These are phyloP conservation scores for Paxillus rubicundulus DNA, from an alignment of 768 basidiomycete species.

Conservation along the genomic window DNA sequence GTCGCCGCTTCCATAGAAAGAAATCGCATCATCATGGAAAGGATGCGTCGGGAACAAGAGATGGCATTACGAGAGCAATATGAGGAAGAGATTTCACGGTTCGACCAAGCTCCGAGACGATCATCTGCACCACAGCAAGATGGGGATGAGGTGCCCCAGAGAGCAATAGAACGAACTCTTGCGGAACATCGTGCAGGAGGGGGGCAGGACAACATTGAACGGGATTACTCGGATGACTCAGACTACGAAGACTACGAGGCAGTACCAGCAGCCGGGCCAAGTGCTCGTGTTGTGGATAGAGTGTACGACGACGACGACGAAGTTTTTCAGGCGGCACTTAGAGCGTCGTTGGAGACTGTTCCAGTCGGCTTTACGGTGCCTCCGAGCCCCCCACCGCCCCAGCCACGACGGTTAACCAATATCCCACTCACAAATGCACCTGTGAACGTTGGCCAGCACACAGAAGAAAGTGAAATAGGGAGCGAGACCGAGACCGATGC, in stretches of 20 bases:
- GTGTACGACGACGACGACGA: conserved; percentile 87
- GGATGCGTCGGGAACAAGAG: conserved; percentile 66
- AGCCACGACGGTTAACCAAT: conserved; percentile 16
- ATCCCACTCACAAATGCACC: conserved; percentile 1
- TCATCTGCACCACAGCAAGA: conserved; percentile 23
- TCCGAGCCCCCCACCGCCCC: conserved; percentile 7
- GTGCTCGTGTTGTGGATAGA: conserved; percentile 28
- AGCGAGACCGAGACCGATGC: conserved; percentile 38
- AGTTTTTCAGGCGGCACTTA: conserved; percentile 83
- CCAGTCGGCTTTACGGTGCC: conserved; percentile 51
- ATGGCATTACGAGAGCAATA: conserved; percentile 60
- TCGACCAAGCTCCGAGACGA: conserved; percentile 15
- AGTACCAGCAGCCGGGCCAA: neutral
- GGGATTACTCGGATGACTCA: conserved; percentile 13
- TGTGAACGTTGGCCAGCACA: conserved; percentile 7
- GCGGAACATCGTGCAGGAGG: conserved; percentile 16
- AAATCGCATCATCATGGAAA: conserved; percentile 57
- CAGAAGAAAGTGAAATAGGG: conserved; percentile 21
- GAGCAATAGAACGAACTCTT: conserved; percentile 33
- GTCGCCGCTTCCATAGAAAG: conserved; percentile 67
- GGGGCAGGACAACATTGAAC: conserved; percentile 20
- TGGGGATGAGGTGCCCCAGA: conserved; percentile 57
- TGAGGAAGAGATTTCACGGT: conserved; percentile 38
- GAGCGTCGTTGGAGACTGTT: conserved; percentile 70
- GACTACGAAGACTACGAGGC: conserved; percentile 22